phyloP scores from a whole-genome alignment of 371 early-diverging fungal species.

The Nematocida homosporus region DNA sequence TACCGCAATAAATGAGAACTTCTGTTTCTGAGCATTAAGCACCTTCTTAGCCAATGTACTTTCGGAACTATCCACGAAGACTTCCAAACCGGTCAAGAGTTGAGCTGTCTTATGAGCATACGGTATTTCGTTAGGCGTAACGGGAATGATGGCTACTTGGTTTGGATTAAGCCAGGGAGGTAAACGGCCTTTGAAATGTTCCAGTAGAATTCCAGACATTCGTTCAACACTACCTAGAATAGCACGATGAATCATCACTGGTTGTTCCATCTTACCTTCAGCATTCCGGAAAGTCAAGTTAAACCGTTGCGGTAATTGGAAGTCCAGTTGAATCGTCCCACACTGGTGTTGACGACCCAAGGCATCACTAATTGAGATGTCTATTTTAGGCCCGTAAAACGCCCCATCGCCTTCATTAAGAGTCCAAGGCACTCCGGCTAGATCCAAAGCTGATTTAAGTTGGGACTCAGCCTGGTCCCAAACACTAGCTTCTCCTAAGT shows the following conservation, averaged over 20 bases:
- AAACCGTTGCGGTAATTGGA: conserved; percentile 88
- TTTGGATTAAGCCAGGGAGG: conserved; percentile 97
- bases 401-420: conserved; percentile 96
- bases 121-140: conserved; percentile 62
- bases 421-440: conserved; percentile 76
- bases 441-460: conserved; percentile 75
- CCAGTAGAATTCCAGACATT: conserved; percentile 89
- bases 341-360: conserved; percentile 85
- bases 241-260: conserved; percentile 97
- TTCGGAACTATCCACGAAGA: conserved; percentile 76
- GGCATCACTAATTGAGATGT: conserved; percentile 89
- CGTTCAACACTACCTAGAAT: conserved; percentile 95
- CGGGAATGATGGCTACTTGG: conserved; percentile 78
- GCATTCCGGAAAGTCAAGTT: conserved; percentile 76
- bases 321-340: conserved; percentile 95
- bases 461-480: conserved; percentile 85
- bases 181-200: conserved; percentile 81
- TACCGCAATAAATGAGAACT: conserved; percentile 82
- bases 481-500: conserved; percentile 78
- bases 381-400: conserved; percentile 99
- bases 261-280: conserved; percentile 72
- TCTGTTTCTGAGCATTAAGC: conserved; percentile 77
- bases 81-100: conserved; percentile 71
- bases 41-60: conserved; percentile 90
- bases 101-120: conserved; percentile 66